Base-by-base conservation (phyloP, 129 eudicot genomes). In the Silybum marianum region DNA sequence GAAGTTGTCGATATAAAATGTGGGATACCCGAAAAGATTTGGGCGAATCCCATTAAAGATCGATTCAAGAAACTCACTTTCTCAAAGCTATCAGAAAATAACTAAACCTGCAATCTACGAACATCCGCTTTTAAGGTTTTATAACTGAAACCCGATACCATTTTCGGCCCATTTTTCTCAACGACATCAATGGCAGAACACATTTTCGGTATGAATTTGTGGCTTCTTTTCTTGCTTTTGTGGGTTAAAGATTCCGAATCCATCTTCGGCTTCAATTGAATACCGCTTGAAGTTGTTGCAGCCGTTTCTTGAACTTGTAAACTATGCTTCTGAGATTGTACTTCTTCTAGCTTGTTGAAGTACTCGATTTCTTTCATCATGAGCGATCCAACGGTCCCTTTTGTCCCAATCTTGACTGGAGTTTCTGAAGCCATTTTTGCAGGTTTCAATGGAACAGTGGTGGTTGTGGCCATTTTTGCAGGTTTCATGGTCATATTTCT, bases 381-480 rank as follows among this genome's bases (percentile, higher is more conserved):
- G 78, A 91, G 98, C 38, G 92, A 91, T 76, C 97, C 98, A 40
- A 93, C 82, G 2, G 97, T 93, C n/a, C 98, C 98, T 84, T 84
- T 88, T 28, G 92, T 88, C 42, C 98, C 98, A 80, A 93, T 87
- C 78, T 89, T 89, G 28, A 87, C 83, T 4, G 98, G 93, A 22
- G 78, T 69, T 78, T 78, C 89, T 18, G 65, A 73, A 18, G 76
- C 78, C 85, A 80, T 79, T 73, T 84, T 87, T 63, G 79, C 75
- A 9, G 81, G 72, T 46, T 66, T 69, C 14, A 69, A 11, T 71
- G 76, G 82, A 66, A 73, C 78, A 63, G 40, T 23, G 28, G 76
- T 25, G 30, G 79, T 48, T 48, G 62, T 4, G 28, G 78, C 3
- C 13, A 36, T 44, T 58, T 58, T 58, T 58, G 66, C 2, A 48